phyloP scores from a whole-genome alignment of 208 protist species.

The Crithidia sp. region DNA sequence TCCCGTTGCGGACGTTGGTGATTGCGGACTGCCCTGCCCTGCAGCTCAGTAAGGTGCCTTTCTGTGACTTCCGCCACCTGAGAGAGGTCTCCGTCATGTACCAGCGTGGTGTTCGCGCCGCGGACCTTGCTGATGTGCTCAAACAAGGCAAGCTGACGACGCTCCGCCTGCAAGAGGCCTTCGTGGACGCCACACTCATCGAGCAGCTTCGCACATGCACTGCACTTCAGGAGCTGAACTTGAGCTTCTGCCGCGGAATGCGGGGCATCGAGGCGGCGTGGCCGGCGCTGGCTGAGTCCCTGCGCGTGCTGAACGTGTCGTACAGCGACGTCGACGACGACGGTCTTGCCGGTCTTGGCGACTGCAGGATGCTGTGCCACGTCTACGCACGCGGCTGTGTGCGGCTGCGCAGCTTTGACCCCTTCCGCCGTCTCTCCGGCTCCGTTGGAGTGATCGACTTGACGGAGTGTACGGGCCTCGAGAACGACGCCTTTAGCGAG shows the following conservation, averaged over 20 bases:
- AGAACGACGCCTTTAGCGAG: conserved; percentile 32
- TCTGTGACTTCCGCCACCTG: conserved; percentile 28
- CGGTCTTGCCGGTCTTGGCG: conserved; percentile 14
- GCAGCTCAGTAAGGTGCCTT: conserved; percentile 22
- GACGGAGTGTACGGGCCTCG: conserved; percentile 38
- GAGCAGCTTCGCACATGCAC: conserved; percentile 18
- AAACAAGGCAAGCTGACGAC: conserved; percentile 13
- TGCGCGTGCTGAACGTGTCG: conserved; percentile 34
- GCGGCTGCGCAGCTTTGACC: conserved; percentile 29
- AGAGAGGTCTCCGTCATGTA: conserved; percentile 43
- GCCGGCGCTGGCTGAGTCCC: conserved; percentile 20
- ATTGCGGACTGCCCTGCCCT: conserved; percentile 35
- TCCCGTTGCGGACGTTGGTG: conserved; percentile 33
- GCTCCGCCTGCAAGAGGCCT: conserved; percentile 37
- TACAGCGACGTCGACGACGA: conserved; percentile 31
- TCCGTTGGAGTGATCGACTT: conserved; percentile 45
- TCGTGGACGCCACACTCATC: conserved; percentile 31
- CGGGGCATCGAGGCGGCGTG: conserved; percentile 29
- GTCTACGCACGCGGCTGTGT: conserved; percentile 39
- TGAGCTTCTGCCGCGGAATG: conserved; percentile 40
- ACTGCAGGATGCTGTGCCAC: conserved; percentile 20
- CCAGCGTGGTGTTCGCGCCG: conserved; percentile 28
- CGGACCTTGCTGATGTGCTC: conserved; percentile 22
- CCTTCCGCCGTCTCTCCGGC: conserved; percentile 35
- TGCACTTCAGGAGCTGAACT: conserved; percentile 31